These are phyloP conservation scores for Stemphylium beticola DNA, from an alignment of 2,329 filamentous ascomycete genomes.

Conservation along the genomic window DNA sequence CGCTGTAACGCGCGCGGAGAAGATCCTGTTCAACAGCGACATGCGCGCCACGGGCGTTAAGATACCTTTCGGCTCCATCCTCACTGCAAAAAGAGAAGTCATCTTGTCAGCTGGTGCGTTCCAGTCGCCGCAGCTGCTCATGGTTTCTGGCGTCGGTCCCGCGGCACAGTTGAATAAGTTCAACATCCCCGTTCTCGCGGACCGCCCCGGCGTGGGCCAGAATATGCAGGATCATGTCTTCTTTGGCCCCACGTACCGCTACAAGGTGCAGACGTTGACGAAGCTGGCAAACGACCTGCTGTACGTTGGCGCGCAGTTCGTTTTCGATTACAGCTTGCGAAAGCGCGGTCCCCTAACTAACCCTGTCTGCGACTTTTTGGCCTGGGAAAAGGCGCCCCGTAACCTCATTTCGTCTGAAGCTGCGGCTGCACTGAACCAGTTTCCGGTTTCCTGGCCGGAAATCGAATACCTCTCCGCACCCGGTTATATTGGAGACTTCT, in stretches of 20 bases:
- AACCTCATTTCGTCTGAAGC: conserved; percentile 15
- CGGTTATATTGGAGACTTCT: conserved; percentile 25
- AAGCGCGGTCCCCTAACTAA: conserved; percentile 25
- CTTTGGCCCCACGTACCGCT: conserved; percentile 29
- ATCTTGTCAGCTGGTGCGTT: conserved; percentile 54
- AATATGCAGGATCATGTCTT: conserved; percentile 30
- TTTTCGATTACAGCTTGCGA: too few species aligned
- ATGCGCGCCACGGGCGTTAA: too few species aligned
- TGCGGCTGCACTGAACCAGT: conserved; percentile 10
- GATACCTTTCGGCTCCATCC: too few species aligned
- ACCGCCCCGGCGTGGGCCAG: conserved; percentile 36
- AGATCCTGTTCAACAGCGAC: too few species aligned
- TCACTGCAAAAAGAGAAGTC: conserved; percentile 48
- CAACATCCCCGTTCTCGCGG: conserved; percentile 28
- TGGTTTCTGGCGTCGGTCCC: conserved; percentile 49
- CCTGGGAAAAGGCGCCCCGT: conserved; percentile 32
- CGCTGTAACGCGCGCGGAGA: too few species aligned
- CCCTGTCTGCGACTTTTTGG: conserved; percentile 28
- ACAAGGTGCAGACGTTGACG: conserved; percentile 24
- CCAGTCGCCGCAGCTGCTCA: conserved; percentile 50
- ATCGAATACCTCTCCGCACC: conserved; percentile 29
- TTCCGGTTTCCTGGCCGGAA: conserved; percentile 34
- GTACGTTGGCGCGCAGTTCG: conserved; percentile 10
- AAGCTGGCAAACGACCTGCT: conserved; percentile 10
- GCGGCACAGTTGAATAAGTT: conserved; percentile 17